Base-by-base conservation (phyloP, 2,329 filamentous ascomycete species). In the Pyricularia sp. region DNA sequence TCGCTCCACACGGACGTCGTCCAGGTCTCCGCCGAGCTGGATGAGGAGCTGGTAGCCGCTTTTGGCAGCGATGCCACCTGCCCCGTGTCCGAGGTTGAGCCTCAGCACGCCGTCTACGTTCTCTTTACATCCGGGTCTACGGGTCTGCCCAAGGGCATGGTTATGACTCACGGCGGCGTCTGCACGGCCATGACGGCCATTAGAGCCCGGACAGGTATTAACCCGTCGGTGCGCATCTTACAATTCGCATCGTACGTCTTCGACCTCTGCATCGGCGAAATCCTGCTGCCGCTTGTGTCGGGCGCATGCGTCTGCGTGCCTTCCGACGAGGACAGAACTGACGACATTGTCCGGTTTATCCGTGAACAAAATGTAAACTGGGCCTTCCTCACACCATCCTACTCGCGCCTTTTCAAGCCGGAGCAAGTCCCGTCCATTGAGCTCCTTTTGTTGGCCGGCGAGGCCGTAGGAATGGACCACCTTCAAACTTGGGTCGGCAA, bases 261-360 rank as follows among this genome's bases (percentile, higher is more conserved):
- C 61, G 81, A 82, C 70, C 79, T 77, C 58, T 78, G 77, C 33
- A 73, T 81, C 3, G 75, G 76, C 66, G 79, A 81, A 65, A 80
- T 81, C 58, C 77, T 80, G 50, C 78, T 76, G 0, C 78, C 79
- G 3, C 73, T 82, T 10, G 72, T 78, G 28, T 72, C 74, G 17
- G 80, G 80, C 36, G 80, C 78, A 2, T 81, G 79, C 67, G 75
- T 82, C 6, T 81, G 80, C 67, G 75, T 81, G 7, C 78, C 79
- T 0, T 77, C 77, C 0, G 80, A 81, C 25, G 73, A 77, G 11
- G 75, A 80, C 33, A 76, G 79, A 17, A 73, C 80, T 59, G 79
- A 80, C 55, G 76, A 80, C 69, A 72, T 82, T 12, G 72, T 75
- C 4, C 74, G 74, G 26, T 76, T 73, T 42, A 74, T 76, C 69